These are phyloP conservation scores for Lunularia cruciata DNA, from an alignment of 225 moss, liverwort and hornwort species.

Conservation along the genomic window DNA sequence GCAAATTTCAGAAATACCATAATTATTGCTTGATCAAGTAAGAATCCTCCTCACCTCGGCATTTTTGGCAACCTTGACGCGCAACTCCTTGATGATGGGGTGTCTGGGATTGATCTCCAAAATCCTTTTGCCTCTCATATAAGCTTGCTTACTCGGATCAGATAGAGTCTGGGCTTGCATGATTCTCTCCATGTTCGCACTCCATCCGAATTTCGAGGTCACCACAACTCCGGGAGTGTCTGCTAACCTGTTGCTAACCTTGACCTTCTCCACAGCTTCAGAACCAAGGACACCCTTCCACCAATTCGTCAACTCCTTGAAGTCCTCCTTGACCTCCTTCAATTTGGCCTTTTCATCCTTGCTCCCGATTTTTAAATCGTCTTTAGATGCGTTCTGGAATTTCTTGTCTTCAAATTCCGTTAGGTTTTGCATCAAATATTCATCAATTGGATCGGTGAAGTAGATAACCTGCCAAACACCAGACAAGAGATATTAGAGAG, in stretches of 20 bases:
- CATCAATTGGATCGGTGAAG: slow-evolving; percentile 83
- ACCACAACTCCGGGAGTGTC: slow-evolving; percentile 80
- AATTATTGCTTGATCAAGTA: background rate
- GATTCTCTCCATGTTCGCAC: slow-evolving; percentile 86
- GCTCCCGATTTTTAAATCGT: slow-evolving; percentile 70
- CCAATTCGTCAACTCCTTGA: slow-evolving; percentile 79
- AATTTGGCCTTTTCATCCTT: slow-evolving; percentile 59
- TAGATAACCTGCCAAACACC: slow-evolving; percentile 59
- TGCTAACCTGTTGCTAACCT: slow-evolving; percentile 69
- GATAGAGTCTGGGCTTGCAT: slow-evolving; percentile 80
- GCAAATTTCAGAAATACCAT: background rate
- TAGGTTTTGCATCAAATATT: slow-evolving; percentile 78
- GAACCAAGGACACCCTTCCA: slow-evolving; percentile 65
- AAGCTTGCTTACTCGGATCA: slow-evolving; percentile 66
- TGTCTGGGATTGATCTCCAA: slow-evolving; percentile 81
- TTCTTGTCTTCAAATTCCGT: slow-evolving; percentile 80
- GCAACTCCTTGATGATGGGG: slow-evolving; percentile 72
- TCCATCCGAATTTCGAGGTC: slow-evolving; percentile 82
- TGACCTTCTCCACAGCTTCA: slow-evolving; percentile 58
- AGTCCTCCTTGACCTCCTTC: slow-evolving; percentile 61
- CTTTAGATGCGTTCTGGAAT: slow-evolving; percentile 86
- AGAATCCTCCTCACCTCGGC: slow-evolving; percentile 49
- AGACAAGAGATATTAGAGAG: too few species aligned
- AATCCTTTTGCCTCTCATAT: slow-evolving; percentile 72
- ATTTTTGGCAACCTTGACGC: slow-evolving; percentile 51